Base-by-base conservation (phyloP, 1,139 yeast species). In the Scheffersomyces segobiensis region DNA sequence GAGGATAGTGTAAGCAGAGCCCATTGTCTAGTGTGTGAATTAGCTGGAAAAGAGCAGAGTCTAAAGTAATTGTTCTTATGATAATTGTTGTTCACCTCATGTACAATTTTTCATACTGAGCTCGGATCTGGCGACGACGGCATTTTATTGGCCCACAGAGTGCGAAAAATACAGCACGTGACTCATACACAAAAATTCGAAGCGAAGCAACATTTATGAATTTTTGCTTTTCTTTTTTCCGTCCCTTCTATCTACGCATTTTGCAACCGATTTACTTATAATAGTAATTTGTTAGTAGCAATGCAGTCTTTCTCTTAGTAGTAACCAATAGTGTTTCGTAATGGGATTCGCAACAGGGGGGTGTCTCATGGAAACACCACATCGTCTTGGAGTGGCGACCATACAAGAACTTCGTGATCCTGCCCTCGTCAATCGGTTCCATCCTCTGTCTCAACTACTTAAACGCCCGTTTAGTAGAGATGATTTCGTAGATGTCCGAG, bases 1-100 rank as follows among this genome's bases (percentile, higher is more conserved):
- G 68, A 90, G 79, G 67, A 91, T 87, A 60, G 80, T 81, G 81
- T 91, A 91, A 72, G 91, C 90, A 70, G 91, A 86, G 77, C 90
- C 96, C 97, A 91, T 89, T 72, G 60, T 72, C 56, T 55, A 46
- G 42, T 32, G 42, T 32, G 42, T 32, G 39, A 26, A 17, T 19
- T 24, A 12, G 32, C 21, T 49, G 42, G 7, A 49, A 42, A 14
- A 19, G 18, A 24, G 12, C 42, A 32, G 42, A 10, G 3, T 32
- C 42, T 32, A 12, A 7, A 10, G 42, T 12, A 12, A 17, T 32
- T 5, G 42, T 32, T 3, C 42, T 32, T 32, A 14, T 32, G 42
- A 32, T 32, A 32, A 32, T 32, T 48, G 49, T 54, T 48, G 52
- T 54, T 32, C 42, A 32, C 8, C 42, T 32, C 42, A 7, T 7